Conservation (phyloP, 352 stramenopile species). For the Aphanomyces astaci region DNA sequence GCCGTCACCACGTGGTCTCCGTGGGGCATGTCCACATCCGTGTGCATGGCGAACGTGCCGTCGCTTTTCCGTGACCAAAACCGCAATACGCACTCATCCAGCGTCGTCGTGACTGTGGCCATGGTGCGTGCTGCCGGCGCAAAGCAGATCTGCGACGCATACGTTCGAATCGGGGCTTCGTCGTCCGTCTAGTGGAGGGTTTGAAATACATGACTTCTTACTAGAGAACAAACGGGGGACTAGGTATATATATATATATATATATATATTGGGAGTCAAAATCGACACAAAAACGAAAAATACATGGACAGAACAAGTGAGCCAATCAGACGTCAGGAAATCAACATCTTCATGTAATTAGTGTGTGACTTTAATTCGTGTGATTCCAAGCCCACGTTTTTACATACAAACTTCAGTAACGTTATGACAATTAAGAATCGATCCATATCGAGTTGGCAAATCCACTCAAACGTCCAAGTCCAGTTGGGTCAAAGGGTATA, state of each 20-base stretch:
- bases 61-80: slow-evolving; percentile 74
- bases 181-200: slow-evolving; percentile 11
- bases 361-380: no score
- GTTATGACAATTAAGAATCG: not conserved
- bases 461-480: not conserved
- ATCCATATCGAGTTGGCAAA: not conserved
- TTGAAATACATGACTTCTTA: no score
- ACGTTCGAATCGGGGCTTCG: slow-evolving; percentile 18
- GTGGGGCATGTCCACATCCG: slow-evolving; percentile 72
- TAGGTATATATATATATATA: no score
- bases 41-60: slow-evolving; percentile 72
- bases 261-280: no score
- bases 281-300: no score
- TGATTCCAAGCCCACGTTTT: no score
- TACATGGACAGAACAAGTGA: no score
- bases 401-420: no score
- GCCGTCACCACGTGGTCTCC: slow-evolving; percentile 39
- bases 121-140: slow-evolving; percentile 5
- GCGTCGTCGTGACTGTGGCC: slow-evolving; percentile 23
- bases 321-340: no score
- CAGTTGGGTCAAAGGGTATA: no score
- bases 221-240: no score
- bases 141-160: slow-evolving; percentile 14
- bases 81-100: slow-evolving; percentile 46
- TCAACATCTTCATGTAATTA: no score